Evolutionary conservation across 2,329 filamentous ascomycete genomes (phyloP).

Genomic region (Hypoxylon rubiginosum): DNA sequence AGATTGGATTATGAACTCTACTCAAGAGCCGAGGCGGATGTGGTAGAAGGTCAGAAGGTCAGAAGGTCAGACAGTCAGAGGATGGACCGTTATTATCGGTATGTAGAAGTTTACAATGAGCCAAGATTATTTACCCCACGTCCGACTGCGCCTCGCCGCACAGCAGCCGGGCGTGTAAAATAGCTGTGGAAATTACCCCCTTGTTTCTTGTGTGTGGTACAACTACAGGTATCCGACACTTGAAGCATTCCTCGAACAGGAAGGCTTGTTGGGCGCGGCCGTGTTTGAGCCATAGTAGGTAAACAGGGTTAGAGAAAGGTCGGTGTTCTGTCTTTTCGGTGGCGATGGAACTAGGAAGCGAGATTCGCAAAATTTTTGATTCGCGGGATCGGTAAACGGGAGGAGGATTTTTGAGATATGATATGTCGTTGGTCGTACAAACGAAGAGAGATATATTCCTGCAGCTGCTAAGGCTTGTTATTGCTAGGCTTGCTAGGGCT

Average conservation of each 20-base stretch:
- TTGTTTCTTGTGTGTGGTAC: not conserved
- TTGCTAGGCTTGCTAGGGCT: not conserved
- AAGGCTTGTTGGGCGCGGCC: not conserved
- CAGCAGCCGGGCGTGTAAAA: not conserved
- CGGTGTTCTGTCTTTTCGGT: not conserved
- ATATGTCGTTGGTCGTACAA: not conserved
- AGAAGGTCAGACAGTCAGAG: too few species aligned
- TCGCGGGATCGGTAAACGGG: not conserved
- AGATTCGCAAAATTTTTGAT: not conserved
- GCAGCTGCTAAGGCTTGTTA: too few species aligned
- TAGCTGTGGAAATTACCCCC: not conserved
- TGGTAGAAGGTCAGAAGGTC: conserved; percentile 36
- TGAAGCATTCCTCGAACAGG: not conserved
- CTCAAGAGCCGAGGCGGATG: conserved; percentile 35
- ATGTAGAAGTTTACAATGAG: not conserved
- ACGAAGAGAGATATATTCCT: not conserved
- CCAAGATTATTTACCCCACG: not conserved
- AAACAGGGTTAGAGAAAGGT: not conserved
- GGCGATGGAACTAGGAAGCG: too few species aligned
- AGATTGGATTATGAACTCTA: conserved; percentile 36
- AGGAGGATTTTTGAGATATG: not conserved
- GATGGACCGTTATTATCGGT: not conserved
- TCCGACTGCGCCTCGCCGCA: conserved; percentile 1
- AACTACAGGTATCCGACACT: not conserved
- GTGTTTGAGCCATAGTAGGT: not conserved